Base-by-base conservation (phyloP, 2,329 filamentous ascomycete genomes). In the Pseudogymnoascus sp. region DNA sequence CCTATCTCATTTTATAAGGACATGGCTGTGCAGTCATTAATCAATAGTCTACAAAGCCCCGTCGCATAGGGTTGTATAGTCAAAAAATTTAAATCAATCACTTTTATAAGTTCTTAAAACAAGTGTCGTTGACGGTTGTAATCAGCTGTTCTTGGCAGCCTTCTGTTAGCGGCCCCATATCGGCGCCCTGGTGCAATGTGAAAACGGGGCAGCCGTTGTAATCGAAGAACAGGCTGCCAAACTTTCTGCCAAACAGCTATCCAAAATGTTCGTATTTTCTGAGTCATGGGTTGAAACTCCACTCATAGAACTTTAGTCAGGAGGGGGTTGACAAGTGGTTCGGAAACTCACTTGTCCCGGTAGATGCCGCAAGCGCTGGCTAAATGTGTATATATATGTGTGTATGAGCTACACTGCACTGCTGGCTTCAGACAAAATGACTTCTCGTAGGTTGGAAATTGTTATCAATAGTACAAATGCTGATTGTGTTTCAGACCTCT, bases 11-110 rank as follows among this genome's bases (percentile, higher is more conserved):
- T 37, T 28, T 63, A 64, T 23, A 60, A 64, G 34, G 60, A 38
- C 14, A 62, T 64, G 63, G 61, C 63, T 14, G 56, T 43, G 9
- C 38, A 64, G 28, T 64, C 63, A 37, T 37, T 64, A 25, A 42
- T 64, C 21, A 38, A n/a, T n/a, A 38, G 36, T 7, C 36, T 38
- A 38, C 36, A 38, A 38, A 38, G 36, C 14, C 36, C 36, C 14
- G 14, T 38, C 5, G 36, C 14, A 38, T 38, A 38, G 36, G 36
- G 14, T 38, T 38, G 36, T 38, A 38, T n/a, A 38, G 36, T 38
- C 14, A 38, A 38, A 38, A 38, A n/a, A 38, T 38, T 38, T 38
- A 38, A 38, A 38, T 14, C 14, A 38, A 38, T 38, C 12, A 38
- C 14, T 38, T 38, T 38, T 38, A 38, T n/a, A n/a, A 38, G 36